These are phyloP conservation scores for Ophiostoma angusticollis DNA, from an alignment of 2,329 filamentous ascomycete species.

Conservation along the genomic window DNA sequence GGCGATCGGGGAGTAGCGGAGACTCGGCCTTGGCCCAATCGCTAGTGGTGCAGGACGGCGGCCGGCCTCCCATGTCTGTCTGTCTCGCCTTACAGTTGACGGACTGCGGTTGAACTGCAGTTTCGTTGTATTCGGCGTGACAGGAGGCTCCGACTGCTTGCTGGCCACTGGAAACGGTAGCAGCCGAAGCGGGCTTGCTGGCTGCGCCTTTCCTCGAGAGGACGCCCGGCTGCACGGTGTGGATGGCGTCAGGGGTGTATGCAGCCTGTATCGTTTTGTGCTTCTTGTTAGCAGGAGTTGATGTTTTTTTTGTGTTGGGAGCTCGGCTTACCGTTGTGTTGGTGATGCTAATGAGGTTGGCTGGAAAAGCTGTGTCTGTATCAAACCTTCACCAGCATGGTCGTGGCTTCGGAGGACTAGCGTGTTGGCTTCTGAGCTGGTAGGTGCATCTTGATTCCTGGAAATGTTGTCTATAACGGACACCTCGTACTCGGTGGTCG, in stretches of 20 bases:
- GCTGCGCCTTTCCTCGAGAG: not conserved
- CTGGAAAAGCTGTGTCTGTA: not conserved
- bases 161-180: not conserved
- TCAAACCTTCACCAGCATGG: not conserved
- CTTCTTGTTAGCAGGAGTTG: not conserved
- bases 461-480: no score
- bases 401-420: not conserved
- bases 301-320: no score
- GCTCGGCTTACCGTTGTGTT: not conserved
- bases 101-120: conserved; percentile 1
- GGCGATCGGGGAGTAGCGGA: not conserved
- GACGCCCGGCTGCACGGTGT: not conserved
- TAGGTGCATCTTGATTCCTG: no score
- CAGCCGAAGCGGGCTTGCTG: not conserved
- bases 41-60: conserved; percentile 2
- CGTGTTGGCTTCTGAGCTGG: not conserved
- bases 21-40: not conserved
- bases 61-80: conserved; percentile 2
- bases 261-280: not conserved
- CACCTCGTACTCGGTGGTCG: no score
- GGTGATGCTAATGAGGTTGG: conserved; percentile 2
- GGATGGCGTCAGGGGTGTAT: conserved; percentile 1
- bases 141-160: not conserved
- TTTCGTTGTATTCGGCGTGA: not conserved
- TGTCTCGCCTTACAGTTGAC: conserved; percentile 1